phyloP scores from a whole-genome alignment of 495 filamentous ascomycete genomes.

The Massariosphaeria phaeospora region DNA sequence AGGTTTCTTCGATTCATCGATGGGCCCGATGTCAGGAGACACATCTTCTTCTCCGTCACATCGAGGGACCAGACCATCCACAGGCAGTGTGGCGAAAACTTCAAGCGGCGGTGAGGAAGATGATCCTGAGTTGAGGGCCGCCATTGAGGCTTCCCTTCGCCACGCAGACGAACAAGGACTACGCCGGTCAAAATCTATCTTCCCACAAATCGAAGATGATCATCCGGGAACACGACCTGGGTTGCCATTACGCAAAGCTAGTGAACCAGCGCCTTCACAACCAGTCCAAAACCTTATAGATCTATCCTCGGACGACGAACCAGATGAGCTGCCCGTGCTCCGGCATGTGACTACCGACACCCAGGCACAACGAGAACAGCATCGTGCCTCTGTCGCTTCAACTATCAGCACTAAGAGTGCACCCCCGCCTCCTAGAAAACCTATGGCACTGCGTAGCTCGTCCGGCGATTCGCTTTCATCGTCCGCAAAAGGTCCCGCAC shows the following conservation, averaged over 20 bases:
- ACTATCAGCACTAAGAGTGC: slow-evolving; percentile 18
- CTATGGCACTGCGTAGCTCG: slow-evolving; percentile 35
- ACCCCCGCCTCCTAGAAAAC: slow-evolving; percentile 39
- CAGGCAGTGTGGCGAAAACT: slow-evolving; percentile 2
- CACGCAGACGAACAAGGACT: slow-evolving; percentile 36
- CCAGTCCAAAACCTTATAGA: slow-evolving; percentile 37
- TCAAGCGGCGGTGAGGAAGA: slow-evolving; percentile 33
- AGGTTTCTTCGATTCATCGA: slow-evolving; percentile 72
- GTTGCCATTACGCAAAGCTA: slow-evolving; percentile 29
- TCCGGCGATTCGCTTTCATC: slow-evolving; percentile 18
- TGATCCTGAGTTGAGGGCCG: slow-evolving; percentile 39
- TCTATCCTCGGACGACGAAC: slow-evolving; percentile 33
- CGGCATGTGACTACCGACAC: slow-evolving; percentile 11
- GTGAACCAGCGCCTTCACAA: slow-evolving; percentile 16
- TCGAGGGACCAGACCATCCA: background rate
- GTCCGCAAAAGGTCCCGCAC: slow-evolving; percentile 16
- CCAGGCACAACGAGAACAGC: slow-evolving; percentile 1
- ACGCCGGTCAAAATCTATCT: slow-evolving; percentile 30
- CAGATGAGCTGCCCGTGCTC: background rate
- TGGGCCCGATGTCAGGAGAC: slow-evolving; percentile 41
- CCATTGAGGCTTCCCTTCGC: slow-evolving; percentile 40
- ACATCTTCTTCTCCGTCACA: slow-evolving; percentile 30
- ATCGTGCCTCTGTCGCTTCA: slow-evolving; percentile 14
- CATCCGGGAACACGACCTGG: slow-evolving; percentile 28
- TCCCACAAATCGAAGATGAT: slow-evolving; percentile 22